These are phyloP conservation scores for Aspergillus sclerotioniger DNA, from an alignment of 495 filamentous ascomycete species.

Conservation along the genomic window DNA sequence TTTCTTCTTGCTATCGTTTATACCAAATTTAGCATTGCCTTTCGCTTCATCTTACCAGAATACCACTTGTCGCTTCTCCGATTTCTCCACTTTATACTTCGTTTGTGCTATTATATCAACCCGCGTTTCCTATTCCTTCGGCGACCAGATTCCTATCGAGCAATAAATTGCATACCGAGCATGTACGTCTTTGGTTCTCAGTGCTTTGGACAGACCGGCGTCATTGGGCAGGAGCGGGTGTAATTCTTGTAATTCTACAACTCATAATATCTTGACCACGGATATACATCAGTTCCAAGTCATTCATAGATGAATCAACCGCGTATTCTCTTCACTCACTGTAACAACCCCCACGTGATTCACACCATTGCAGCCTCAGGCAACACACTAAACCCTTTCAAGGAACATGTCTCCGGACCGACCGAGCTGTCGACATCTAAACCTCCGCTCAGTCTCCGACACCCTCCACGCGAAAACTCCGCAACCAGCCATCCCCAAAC, in stretches of 20 bases:
- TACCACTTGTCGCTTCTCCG: constrained; percentile 4
- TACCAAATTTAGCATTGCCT: background rate
- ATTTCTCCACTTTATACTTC: constrained; percentile 8
- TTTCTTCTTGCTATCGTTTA: constrained; percentile 8
- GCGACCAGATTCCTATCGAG: constrained; percentile 3
- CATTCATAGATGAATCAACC: background rate
- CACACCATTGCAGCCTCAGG: background rate
- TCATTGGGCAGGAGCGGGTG: constrained; percentile 13
- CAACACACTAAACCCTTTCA: constrained; percentile 11
- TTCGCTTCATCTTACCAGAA: background rate
- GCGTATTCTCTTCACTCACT: background rate
- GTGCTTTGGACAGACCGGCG: background rate
- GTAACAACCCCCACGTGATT: background rate
- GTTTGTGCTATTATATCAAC: constrained; percentile 12
- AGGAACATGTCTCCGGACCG: background rate
- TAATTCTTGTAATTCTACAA: constrained; percentile 27
- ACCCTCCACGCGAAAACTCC: background rate
- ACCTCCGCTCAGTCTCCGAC: background rate
- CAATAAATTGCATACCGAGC: background rate
- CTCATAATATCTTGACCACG: constrained; percentile 12
- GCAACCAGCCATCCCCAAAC: background rate
- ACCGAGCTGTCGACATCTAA: constrained; percentile 2
- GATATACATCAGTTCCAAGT: constrained; percentile 7
- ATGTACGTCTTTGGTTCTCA: background rate
- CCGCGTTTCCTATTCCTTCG: constrained; percentile 1